These are phyloP conservation scores for Coniochaeta sp. DNA, from an alignment of 2,329 filamentous ascomycete genomes.

Conservation along the genomic window DNA sequence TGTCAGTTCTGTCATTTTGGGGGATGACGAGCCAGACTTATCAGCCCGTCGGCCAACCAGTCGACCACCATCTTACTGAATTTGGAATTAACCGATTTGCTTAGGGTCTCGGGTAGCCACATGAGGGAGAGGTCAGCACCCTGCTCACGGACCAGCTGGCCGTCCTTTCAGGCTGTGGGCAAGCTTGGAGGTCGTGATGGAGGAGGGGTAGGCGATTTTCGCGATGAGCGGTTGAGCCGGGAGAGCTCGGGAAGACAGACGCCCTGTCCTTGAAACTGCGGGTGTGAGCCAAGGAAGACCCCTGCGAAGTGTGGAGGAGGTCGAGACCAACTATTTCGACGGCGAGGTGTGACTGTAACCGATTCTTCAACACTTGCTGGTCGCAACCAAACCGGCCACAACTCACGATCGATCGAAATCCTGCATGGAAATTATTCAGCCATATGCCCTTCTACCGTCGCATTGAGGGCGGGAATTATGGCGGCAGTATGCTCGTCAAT, in stretches of 20 bases:
- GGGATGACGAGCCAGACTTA: not conserved
- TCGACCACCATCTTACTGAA: too few species aligned
- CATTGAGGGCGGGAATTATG: not conserved
- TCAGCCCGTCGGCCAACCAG: too few species aligned
- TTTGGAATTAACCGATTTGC: slow-evolving; percentile 4
- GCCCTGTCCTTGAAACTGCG: not conserved
- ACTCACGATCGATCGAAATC: not conserved
- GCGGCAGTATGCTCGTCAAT: too few species aligned
- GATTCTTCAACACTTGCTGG: not conserved
- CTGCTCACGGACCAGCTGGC: slow-evolving; percentile 11
- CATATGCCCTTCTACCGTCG: not conserved
- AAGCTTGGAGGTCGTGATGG: too few species aligned
- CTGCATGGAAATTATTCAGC: not conserved
- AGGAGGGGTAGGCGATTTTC: not conserved
- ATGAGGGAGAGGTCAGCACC: slow-evolving; percentile 20
- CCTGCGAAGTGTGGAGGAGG: not conserved
- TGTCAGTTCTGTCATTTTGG: not conserved
- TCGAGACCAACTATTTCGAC: not conserved
- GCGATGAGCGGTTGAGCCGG: not conserved
- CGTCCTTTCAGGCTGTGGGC: too few species aligned
- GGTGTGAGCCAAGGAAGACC: not conserved
- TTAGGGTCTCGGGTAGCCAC: slow-evolving; percentile 16
- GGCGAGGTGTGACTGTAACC: not conserved
- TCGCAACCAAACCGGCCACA: not conserved
- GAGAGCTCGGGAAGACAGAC: not conserved